Percentiles rank a stretch among this genome's conserved stretches.
Conservation (phyloP, 2,329 filamentous ascomycete species). For the Aspergillus persii region DNA sequence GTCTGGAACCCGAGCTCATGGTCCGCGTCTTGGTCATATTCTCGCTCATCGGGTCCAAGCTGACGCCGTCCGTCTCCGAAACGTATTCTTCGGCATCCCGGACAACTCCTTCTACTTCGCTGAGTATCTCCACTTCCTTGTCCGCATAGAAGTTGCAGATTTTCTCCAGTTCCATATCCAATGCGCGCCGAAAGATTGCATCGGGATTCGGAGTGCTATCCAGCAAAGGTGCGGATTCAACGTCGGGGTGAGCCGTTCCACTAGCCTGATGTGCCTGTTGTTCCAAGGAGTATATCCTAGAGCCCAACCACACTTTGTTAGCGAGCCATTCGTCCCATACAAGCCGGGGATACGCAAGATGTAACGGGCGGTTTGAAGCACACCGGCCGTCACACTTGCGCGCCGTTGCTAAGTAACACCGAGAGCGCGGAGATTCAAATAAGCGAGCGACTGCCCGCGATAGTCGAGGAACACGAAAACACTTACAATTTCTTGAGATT, state of each 20-base stretch:
- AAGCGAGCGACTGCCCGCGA: background rate
- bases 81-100: conserved; percentile 70
- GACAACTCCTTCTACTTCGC: conserved; percentile 75
- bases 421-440: conserved; percentile 3
- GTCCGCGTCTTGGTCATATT: conserved; percentile 42
- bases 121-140: conserved; percentile 84
- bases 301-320: conserved; percentile 2
- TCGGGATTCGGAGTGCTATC: conserved; percentile 67
- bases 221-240: conserved; percentile 82
- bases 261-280: conserved; percentile 68
- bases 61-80: conserved; percentile 50
- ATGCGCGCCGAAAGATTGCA: conserved; percentile 72
- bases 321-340: background rate
- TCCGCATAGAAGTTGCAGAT: conserved; percentile 85
- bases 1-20: conserved; percentile 42
- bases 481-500: conserved; percentile 96
- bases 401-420: background rate
- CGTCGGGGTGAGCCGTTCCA: conserved; percentile 59
- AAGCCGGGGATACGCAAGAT: background rate
- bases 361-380: conserved; percentile 1
- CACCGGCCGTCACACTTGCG: conserved; percentile 7
- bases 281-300: conserved; percentile 90
- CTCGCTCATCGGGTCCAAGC: conserved; percentile 44
- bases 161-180: conserved; percentile 91
- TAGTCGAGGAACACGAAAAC: background rate